phyloP scores from a whole-genome alignment of 2,329 filamentous ascomycete species.

The Neopestalotiopsis rosae region DNA sequence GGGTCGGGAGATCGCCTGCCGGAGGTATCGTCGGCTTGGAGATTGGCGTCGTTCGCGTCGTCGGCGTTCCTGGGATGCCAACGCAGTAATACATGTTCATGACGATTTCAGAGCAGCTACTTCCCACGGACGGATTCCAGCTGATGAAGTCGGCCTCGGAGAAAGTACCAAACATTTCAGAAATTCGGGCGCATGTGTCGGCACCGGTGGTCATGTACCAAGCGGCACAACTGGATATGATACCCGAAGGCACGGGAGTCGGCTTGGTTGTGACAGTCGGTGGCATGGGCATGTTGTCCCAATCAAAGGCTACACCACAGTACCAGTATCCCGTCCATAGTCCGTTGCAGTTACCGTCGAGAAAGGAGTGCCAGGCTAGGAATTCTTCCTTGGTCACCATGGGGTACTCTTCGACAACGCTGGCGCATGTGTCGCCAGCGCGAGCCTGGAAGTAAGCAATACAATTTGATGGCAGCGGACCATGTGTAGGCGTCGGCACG shows the following conservation, averaged over 20 bases:
- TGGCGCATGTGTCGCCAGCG: neutral
- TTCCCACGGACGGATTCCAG: too few species aligned
- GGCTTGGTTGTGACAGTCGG: conserved; percentile 20
- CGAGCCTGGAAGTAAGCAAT: neutral
- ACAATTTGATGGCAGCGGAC: neutral
- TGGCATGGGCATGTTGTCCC: conserved; percentile 21
- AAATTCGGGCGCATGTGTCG: neutral
- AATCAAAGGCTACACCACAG: conserved; percentile 24
- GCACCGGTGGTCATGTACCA: neutral
- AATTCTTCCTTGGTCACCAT: conserved; percentile 31
- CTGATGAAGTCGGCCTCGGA: too few species aligned
- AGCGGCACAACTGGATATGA: neutral
- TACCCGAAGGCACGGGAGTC: neutral
- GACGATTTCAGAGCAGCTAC: too few species aligned
- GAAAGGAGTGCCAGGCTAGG: conserved; percentile 33
- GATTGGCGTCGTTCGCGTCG: too few species aligned
- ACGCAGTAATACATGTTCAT: too few species aligned
- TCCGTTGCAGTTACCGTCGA: conserved; percentile 30
- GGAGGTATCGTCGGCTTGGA: too few species aligned
- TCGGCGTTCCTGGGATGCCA: too few species aligned
- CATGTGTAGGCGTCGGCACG: neutral
- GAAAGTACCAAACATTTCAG: neutral
- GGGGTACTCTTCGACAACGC: neutral
- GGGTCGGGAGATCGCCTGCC: too few species aligned
- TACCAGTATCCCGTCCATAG: conserved; percentile 29